Percentiles rank a stretch among this genome's conserved stretches.
Conservation (phyloP, 202 grass and related monocot species). For the Carex sylvatica region DNA sequence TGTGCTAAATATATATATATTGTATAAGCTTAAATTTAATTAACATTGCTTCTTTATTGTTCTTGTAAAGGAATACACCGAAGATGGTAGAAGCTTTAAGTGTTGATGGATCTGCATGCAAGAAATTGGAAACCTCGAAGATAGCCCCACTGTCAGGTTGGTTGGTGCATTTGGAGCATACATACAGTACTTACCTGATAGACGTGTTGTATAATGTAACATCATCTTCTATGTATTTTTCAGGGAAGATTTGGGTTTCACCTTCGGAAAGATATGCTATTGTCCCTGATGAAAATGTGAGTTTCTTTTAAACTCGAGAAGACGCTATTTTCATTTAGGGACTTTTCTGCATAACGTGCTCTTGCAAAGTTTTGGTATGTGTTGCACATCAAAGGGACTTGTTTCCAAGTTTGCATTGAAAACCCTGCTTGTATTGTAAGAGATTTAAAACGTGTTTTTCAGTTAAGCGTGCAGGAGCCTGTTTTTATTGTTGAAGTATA, state of each 20-base stretch:
- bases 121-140: slow-evolving; percentile 72
- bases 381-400: background rate
- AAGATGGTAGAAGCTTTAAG: slow-evolving; percentile 83
- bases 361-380: background rate
- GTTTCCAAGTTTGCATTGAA: background rate
- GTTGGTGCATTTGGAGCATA: slow-evolving; percentile 2
- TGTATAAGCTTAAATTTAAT: background rate
- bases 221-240: slow-evolving; percentile 26
- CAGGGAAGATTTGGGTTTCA: slow-evolving; percentile 95
- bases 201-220: background rate
- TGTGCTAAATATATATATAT: background rate
- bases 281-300: slow-evolving; percentile 91
- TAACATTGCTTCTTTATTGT: slow-evolving; percentile 19
- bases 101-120: slow-evolving; percentile 61
- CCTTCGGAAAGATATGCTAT: slow-evolving; percentile 98
- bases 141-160: slow-evolving; percentile 61
- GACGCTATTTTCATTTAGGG: background rate
- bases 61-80: slow-evolving; percentile 65
- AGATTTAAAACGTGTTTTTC: background rate
- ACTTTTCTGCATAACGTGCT: background rate
- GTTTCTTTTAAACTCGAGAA: background rate
- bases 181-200: background rate
- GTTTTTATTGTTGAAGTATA: background rate
- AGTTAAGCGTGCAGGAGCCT: background rate
- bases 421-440: background rate